phyloP scores from a whole-genome alignment of 176 grass and related monocot species.

The Dendrocalamus sinicus region DNA sequence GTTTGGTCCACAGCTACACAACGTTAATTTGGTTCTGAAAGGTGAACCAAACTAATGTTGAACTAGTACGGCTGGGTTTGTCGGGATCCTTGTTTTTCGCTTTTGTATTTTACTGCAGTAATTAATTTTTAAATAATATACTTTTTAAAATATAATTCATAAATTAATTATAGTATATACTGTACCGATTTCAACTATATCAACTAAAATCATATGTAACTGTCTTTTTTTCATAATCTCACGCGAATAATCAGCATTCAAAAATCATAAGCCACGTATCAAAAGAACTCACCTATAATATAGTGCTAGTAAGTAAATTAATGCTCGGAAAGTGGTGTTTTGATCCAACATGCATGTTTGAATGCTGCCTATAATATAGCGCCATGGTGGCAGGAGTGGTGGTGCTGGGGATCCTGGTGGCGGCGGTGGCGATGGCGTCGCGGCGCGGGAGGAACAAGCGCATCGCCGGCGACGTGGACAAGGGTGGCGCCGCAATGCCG shows the following conservation, averaged over 20 bases:
- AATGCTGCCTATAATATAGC: neutral
- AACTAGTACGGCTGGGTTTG: too few species aligned
- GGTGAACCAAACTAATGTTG: neutral
- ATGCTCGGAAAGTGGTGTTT: neutral
- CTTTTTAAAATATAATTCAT: too few species aligned
- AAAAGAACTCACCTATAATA: neutral
- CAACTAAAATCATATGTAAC: too few species aligned
- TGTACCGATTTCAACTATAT: too few species aligned
- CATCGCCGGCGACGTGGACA: constrained; percentile 54
- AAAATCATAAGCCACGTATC: too few species aligned
- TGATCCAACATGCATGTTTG: constrained; percentile 1
- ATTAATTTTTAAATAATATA: too few species aligned
- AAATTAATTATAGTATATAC: too few species aligned
- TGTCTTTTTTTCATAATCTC: too few species aligned
- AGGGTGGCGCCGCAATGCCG: neutral
- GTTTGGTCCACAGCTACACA: neutral
- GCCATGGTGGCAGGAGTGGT: constrained; percentile 55
- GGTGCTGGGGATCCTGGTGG: constrained; percentile 52
- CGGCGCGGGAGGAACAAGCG: constrained; percentile 58
- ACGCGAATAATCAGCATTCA: too few species aligned
- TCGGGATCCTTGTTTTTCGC: too few species aligned
- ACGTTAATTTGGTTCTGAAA: neutral
- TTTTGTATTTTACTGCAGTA: too few species aligned
- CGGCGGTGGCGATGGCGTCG: constrained; percentile 40
- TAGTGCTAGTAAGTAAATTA: neutral